Evolutionary conservation across 176 grass and related monocot genomes (phyloP), one percentile per base, ranked within the genome.

Genomic region (Oryza nivara): DNA sequence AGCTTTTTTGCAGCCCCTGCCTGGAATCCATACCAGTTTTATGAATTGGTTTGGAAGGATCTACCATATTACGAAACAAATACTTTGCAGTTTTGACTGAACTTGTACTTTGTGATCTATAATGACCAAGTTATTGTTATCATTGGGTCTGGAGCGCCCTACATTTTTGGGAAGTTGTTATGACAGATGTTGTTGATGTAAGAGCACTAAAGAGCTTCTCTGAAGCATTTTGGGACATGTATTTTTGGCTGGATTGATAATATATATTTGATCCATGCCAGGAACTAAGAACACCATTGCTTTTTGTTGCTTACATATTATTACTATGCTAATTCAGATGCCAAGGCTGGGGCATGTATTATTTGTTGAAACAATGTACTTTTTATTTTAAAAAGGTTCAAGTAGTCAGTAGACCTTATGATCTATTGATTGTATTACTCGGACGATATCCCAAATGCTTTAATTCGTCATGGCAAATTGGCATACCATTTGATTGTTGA

Each of bases 1-100:
- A 20, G 58, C 78, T 30, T 36, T 60, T 23, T 79, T 78, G 80
- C 80, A 87, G 88, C 68, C 74, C 43, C 60, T 79, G 79, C 47
- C 66, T 61, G 79, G 68, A 79, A 68, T 56, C 67, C 67, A 23
- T 66, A 34, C 67, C 26, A 45, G 14, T 46, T 82, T 56, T 82
- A 58, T 32, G 28, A 19, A 73, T 38, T 25, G 47, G 35, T 23
- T 82, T 22, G 17, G 67, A 68, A 67, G 13, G 73, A 82, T 82
- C 51, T 22, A 34, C 25, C n/a, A 38, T 70, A 54, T 34, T 48
- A 80, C 60, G 40, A 65, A 68, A 74, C 16, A 64, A 74, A 69
- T n/a, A 36, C 65, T 48, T 44, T 40, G 61, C 68, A n/a, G 4
- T 78, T 90, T 78, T 46, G 47, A 19, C 19, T 82, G 56, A 40